Conservation (phyloP, 371 early-diverging fungal genomes). For the Mucor circinelloides region DNA sequence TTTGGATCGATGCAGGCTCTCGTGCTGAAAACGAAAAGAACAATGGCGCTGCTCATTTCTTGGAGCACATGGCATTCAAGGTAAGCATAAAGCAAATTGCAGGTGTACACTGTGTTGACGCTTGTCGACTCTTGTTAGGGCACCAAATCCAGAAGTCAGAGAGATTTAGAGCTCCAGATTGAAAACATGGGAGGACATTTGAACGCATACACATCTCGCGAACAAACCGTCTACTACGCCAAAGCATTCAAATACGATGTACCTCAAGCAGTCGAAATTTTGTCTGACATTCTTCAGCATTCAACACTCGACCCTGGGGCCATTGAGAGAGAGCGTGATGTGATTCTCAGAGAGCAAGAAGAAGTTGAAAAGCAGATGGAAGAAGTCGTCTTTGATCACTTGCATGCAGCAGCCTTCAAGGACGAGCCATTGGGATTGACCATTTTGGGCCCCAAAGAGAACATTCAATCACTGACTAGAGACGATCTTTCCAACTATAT, state of each 20-base stretch:
- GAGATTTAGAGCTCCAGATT: constrained; percentile 90
- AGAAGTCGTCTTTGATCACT: constrained; percentile 80
- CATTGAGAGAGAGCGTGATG: constrained; percentile 91
- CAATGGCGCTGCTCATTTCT: constrained; percentile 97
- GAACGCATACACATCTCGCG: constrained; percentile 97
- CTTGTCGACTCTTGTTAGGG: constrained; percentile 70
- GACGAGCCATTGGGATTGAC: constrained; percentile 89
- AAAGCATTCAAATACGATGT: constrained; percentile 90
- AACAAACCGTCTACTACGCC: constrained; percentile 98
- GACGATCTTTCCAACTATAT: constrained; percentile 87
- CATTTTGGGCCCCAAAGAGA: constrained; percentile 91
- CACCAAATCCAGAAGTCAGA: constrained; percentile 69
- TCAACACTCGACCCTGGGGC: constrained; percentile 82
- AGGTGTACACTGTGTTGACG: too few species aligned
- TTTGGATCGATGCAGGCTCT: constrained; percentile 98
- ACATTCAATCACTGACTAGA: constrained; percentile 85
- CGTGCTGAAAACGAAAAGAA: constrained; percentile 88
- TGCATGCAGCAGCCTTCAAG: constrained; percentile 96
- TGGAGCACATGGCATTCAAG: constrained; percentile 99
- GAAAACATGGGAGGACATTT: constrained; percentile 98
- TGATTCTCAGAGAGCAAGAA: constrained; percentile 93
- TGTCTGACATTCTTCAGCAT: constrained; percentile 94
- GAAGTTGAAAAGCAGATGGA: constrained; percentile 96
- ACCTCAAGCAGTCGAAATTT: constrained; percentile 85
- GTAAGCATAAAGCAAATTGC: constrained; percentile 49